Evolutionary conservation across 192 early-diverging fungal species (phyloP), one percentile per base, ranked within the genome.

Genomic region (Backusella sp.): DNA sequence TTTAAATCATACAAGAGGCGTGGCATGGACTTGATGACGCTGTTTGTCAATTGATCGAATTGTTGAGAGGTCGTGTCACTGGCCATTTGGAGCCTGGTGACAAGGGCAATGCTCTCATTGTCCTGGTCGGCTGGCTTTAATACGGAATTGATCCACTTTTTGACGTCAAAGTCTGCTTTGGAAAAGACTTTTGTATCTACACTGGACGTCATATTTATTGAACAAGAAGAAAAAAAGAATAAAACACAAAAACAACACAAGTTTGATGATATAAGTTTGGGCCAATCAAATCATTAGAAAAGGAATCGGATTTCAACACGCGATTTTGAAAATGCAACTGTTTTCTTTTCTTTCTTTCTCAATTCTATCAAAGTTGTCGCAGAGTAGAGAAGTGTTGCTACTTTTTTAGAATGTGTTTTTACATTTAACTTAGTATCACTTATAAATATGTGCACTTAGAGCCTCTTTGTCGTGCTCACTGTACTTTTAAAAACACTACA

Each of bases 121-220:
- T 70, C 69, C 3, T 75, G 71, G 23, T 70, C 35, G n/a, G 78
- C 37, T 21, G 76, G 68, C n/a, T 76, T 72, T 1, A 92, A 75
- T 0, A 83, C 81, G 19, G 70, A 56, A 72, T 93, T 93, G 68
- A 93, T 88, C 92, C 92, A 93, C 32, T 72, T 72, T 78, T 92
- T 93, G 39, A 91, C 80, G 53, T 91, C 79, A 77, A 92, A 91
- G 19, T 88, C 86, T 28, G 70, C 14, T 30, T 73, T 66, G 2
- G 79, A 56, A 23, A 81, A 77, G 2, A 52, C 39, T 21, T 69
- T 36, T 19, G 71, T 36, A 65, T 75, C 73, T 12, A 76, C 44
- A n/a, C 37, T 23, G 8, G 52, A 42, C 6, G 73, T 67, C 73
- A 75, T 75, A 11, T 21, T 68, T 53, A 3, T 53, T n/a, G 32